Percentiles rank a stretch among this genome's conserved stretches.
Conservation (phyloP, 2,329 filamentous ascomycete species). For the Exophiala alcalophila region DNA sequence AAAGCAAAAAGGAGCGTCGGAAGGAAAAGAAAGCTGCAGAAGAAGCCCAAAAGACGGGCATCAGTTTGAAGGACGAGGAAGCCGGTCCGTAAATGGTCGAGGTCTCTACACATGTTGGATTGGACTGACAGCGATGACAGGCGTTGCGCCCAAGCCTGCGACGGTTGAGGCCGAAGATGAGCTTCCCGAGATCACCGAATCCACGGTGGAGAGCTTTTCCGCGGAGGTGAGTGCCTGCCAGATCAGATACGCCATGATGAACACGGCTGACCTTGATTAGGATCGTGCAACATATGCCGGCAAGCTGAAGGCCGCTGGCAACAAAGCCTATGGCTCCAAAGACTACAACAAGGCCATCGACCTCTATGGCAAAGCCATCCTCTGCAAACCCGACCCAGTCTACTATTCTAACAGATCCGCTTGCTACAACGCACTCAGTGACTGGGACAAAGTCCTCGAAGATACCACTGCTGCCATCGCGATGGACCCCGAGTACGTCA, state of each 20-base stretch:
- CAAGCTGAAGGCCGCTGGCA: conserved; percentile 91
- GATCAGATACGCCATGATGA: conserved; percentile 7
- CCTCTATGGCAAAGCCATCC: conserved; percentile 90
- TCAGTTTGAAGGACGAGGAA: conserved; percentile 34
- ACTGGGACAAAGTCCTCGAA: conserved; percentile 95
- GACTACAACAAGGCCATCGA: conserved; percentile 92
- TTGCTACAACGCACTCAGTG: conserved; percentile 87
- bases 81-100: conserved; percentile 31
- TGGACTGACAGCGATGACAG: conserved; percentile 13
- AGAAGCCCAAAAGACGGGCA: conserved; percentile 47
- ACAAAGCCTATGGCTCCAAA: conserved; percentile 93
- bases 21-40: conserved; percentile 73
- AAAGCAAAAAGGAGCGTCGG: conserved; percentile 86
- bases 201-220: conserved; percentile 46
- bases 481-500: conserved; percentile 93
- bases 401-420: conserved; percentile 99
- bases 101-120: background rate
- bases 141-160: conserved; percentile 22
- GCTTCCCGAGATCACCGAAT: conserved; percentile 62
- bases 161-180: conserved; percentile 54
- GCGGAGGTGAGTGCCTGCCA: conserved; percentile 41
- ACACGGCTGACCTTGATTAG: conserved; percentile 39
- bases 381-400: conserved; percentile 95
- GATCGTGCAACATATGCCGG: conserved; percentile 82
- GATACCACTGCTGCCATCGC: conserved; percentile 93